phyloP scores from a whole-genome alignment of 1,139 yeast genomes.

The Saccharomycopsis hybrid region DNA sequence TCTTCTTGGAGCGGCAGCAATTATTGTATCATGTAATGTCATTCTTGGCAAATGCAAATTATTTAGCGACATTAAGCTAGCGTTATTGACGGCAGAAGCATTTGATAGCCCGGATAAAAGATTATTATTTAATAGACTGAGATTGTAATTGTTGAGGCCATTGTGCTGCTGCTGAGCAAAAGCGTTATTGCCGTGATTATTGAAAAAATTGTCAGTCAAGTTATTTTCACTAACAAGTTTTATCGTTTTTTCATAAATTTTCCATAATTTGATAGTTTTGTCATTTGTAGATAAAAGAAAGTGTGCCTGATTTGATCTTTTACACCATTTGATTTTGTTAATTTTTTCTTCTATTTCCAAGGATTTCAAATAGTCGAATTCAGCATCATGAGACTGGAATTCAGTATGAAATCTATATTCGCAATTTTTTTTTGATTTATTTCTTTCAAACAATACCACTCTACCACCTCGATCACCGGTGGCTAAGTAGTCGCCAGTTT shows the following conservation, averaged over 20 bases:
- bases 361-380: constrained; percentile 92
- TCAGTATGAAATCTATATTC: constrained; percentile 96
- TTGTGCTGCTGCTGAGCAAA: not conserved
- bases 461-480: constrained; percentile 99
- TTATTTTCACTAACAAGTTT: constrained; percentile 91
- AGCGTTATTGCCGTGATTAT: constrained; percentile 2
- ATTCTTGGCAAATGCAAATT: constrained; percentile 75
- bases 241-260: constrained; percentile 84
- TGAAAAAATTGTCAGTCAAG: constrained; percentile 39
- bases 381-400: constrained; percentile 98
- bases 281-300: constrained; percentile 89
- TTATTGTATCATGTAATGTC: constrained; percentile 87
- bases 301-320: constrained; percentile 80
- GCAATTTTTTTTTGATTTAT: constrained; percentile 72
- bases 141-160: constrained; percentile 12
- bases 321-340: constrained; percentile 95
- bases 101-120: constrained; percentile 17
- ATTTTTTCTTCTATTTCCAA: constrained; percentile 97
- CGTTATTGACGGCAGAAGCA: not conserved
- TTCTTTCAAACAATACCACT: constrained; percentile 91
- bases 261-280: constrained; percentile 97
- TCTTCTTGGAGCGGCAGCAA: constrained; percentile 90
- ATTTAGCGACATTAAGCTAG: constrained; percentile 23
- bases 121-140: constrained; percentile 16
- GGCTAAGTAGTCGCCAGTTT: constrained; percentile 89